Percentiles rank a stretch among this genome's conserved stretches.
These are phyloP conservation scores for Neodidymelliopsis sp. DNA, from an alignment of 2,329 filamentous ascomycete species.

Conservation along the genomic window DNA sequence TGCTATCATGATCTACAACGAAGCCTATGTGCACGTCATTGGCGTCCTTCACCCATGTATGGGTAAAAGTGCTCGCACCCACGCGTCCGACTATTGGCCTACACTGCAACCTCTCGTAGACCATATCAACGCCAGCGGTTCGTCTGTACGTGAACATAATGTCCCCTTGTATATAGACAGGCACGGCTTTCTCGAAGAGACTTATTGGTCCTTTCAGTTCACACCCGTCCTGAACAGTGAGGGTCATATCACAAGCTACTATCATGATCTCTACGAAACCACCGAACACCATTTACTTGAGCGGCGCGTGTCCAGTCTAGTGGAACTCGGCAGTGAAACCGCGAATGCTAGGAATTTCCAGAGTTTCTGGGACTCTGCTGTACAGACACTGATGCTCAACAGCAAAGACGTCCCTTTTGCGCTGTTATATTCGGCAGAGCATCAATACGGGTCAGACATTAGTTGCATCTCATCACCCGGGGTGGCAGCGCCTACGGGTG, in stretches of 20 bases:
- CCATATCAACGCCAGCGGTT: slow-evolving; percentile 31
- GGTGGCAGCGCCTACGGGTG: slow-evolving; percentile 4
- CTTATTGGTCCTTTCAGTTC: slow-evolving; percentile 80
- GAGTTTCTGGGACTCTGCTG: slow-evolving; percentile 73
- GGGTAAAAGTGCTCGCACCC: slow-evolving; percentile 66
- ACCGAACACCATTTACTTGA: slow-evolving; percentile 59
- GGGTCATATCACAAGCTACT: slow-evolving; percentile 73
- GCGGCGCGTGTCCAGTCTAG: slow-evolving; percentile 54
- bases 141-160: slow-evolving; percentile 61
- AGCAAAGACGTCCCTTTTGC: slow-evolving; percentile 56
- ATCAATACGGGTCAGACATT: slow-evolving; percentile 20
- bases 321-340: slow-evolving; percentile 74
- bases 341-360: slow-evolving; percentile 72
- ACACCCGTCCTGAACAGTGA: slow-evolving; percentile 75
- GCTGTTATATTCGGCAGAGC: slow-evolving; percentile 33
- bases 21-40: slow-evolving; percentile 42
- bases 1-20: slow-evolving; percentile 50
- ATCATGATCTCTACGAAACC: slow-evolving; percentile 80
- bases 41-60: slow-evolving; percentile 60
- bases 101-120: slow-evolving; percentile 32
- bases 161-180: slow-evolving; percentile 75
- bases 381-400: slow-evolving; percentile 72
- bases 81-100: slow-evolving; percentile 69
- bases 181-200: slow-evolving; percentile 74
- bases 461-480: slow-evolving; percentile 27